Conservation (phyloP, 371 early-diverging fungal species). For the Catenaria anguillulae region DNA sequence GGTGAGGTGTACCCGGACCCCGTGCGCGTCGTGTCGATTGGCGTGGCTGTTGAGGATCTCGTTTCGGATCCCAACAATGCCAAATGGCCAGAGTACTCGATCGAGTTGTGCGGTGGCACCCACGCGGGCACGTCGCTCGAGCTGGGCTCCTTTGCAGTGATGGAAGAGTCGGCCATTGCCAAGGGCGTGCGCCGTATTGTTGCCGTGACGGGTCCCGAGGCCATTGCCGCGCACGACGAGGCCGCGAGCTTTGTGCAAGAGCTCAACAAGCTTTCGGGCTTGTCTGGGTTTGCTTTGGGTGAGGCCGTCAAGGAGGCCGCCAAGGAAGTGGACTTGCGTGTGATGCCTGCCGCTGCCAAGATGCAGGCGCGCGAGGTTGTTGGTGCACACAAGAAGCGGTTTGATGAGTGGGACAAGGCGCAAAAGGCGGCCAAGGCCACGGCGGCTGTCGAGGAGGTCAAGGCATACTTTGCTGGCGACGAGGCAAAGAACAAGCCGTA, state of each 20-base stretch:
- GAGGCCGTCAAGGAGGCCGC: constrained; percentile 56
- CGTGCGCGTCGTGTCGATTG: constrained; percentile 85
- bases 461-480: constrained; percentile 54
- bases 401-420: constrained; percentile 78
- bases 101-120: constrained; percentile 99
- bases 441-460: constrained; percentile 56
- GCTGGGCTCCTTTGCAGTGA: constrained; percentile 73
- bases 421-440: constrained; percentile 69
- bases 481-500: constrained; percentile 44
- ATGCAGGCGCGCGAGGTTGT: constrained; percentile 51
- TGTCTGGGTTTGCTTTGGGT: constrained; percentile 53
- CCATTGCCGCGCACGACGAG: constrained; percentile 45
- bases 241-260: constrained; percentile 48
- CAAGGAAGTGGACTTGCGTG: constrained; percentile 61
- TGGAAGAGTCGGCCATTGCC: constrained; percentile 89
- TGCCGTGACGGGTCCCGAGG: constrained; percentile 91
- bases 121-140: constrained; percentile 89
- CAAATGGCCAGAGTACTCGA: constrained; percentile 61
- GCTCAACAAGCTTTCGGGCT: constrained; percentile 36
- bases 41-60: constrained; percentile 75
- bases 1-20: constrained; percentile 95
- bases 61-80: constrained; percentile 62
- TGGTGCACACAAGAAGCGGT: constrained; percentile 54
- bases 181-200: constrained; percentile 96
- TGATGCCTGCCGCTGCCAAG: constrained; percentile 65